Percentiles rank a stretch among this genome's conserved stretches.
Conservation (phyloP, 2,329 filamentous ascomycete species). For the Penicillium sp. region DNA sequence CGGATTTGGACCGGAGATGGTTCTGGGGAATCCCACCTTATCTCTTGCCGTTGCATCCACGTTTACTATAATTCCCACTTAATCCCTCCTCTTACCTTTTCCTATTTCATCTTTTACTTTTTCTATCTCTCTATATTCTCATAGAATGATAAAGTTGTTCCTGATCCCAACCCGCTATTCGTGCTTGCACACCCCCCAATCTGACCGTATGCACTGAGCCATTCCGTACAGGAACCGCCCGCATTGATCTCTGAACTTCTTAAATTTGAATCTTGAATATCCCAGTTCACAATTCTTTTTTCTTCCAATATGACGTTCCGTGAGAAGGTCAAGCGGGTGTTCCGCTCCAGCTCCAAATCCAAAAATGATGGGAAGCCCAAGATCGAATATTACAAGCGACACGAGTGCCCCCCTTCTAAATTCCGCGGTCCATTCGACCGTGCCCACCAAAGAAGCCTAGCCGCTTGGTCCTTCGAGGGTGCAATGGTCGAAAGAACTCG, state of each 20-base stretch:
- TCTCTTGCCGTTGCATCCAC: conserved; percentile 15
- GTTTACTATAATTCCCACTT: neutral
- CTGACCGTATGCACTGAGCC: conserved; percentile 31
- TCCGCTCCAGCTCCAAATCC: conserved; percentile 28
- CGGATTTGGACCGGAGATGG: conserved; percentile 15
- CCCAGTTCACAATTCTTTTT: neutral
- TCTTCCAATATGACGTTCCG: conserved; percentile 37
- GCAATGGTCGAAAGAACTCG: conserved; percentile 36
- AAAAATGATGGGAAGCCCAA: conserved; percentile 26
- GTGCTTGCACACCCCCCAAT: conserved; percentile 38
- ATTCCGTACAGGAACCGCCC: conserved; percentile 13
- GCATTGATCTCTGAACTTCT: conserved; percentile 11
- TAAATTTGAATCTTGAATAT: conserved; percentile 6
- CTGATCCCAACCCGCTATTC: conserved; percentile 19
- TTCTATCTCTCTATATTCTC: neutral
- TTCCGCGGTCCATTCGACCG: conserved; percentile 50
- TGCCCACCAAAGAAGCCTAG: conserved; percentile 44
- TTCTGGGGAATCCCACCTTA: conserved; percentile 10
- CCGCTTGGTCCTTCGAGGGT: conserved; percentile 45
- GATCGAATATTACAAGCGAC: conserved; percentile 49
- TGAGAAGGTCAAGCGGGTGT: conserved; percentile 38
- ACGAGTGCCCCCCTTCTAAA: conserved; percentile 49
- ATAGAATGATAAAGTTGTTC: conserved; percentile 30
- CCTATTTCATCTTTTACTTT: neutral
- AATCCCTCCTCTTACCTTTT: conserved; percentile 1